These are phyloP conservation scores for Mycosarcoma maydis DNA, from an alignment of 1,284 basidiomycete species.

Conservation along the genomic window DNA sequence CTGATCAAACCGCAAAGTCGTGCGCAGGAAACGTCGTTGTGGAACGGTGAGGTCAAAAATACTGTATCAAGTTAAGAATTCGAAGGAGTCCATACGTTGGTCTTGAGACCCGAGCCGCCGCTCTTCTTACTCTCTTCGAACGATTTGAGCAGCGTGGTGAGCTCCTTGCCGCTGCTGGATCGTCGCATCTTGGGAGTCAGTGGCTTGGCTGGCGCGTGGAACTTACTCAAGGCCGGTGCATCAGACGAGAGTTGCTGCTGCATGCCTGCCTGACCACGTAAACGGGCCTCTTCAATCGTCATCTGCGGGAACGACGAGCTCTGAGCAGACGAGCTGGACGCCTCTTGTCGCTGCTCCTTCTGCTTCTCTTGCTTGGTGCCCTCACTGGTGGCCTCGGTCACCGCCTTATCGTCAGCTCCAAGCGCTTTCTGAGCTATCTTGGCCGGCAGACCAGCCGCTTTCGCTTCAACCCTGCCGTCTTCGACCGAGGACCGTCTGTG, in stretches of 20 bases:
- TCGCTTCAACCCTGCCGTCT: conserved; percentile 11
- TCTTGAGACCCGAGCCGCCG: conserved; percentile 35
- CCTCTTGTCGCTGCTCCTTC: conserved; percentile 10
- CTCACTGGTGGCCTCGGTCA: conserved; percentile 22
- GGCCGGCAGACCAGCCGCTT: conserved; percentile 17
- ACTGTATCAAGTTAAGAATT: no score
- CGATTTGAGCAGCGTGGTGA: conserved; percentile 39
- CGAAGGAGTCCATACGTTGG: conserved; percentile 45
- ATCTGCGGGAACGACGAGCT: conserved; percentile 44
- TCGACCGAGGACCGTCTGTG: conserved; percentile 35
- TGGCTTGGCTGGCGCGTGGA: conserved; percentile 52
- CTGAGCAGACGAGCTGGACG: conserved; percentile 2
- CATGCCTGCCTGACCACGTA: conserved; percentile 53
- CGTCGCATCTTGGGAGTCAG: conserved; percentile 54
- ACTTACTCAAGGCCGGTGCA: conserved; percentile 50
- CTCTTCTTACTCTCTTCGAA: conserved; percentile 47
- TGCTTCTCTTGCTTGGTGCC: conserved; percentile 11
- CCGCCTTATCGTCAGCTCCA: conserved; percentile 40
- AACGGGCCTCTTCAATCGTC: conserved; percentile 55
- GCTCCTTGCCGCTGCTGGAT: conserved; percentile 41
- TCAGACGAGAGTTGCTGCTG: conserved; percentile 49
- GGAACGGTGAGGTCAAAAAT: no score
- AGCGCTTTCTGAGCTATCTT: conserved; percentile 33
- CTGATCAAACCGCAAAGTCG: no score
- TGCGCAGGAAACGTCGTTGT: no score